phyloP scores from a whole-genome alignment of 2,329 filamentous ascomycete genomes.

The Simplicillium sp. region DNA sequence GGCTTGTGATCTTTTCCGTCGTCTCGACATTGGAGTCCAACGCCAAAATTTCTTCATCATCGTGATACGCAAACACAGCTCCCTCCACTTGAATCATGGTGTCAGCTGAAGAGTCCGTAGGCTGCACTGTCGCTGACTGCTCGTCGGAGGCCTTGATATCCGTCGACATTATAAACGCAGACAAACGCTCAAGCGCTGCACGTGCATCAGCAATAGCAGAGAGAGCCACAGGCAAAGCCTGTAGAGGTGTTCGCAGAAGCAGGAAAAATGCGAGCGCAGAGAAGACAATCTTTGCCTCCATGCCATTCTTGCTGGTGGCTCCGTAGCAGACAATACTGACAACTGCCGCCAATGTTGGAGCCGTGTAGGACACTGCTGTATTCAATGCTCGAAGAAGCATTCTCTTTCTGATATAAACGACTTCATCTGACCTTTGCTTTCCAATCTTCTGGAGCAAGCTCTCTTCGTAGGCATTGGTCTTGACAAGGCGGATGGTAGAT shows the following conservation, averaged over 20 bases:
- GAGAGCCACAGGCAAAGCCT: conserved; percentile 11
- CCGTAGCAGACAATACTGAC: conserved; percentile 12
- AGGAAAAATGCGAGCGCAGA: conserved; percentile 15
- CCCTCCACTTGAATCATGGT: conserved; percentile 9
- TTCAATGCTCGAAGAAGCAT: conserved; percentile 15
- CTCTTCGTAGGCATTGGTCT: conserved; percentile 16
- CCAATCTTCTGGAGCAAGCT: conserved; percentile 13
- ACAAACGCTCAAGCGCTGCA: conserved; percentile 12
- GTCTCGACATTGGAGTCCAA: too few relatives aligned
- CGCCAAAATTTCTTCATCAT: conserved; percentile 4
- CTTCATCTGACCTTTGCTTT: conserved; percentile 12
- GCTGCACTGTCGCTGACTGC: too few relatives aligned
- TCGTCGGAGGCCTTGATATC: too few relatives aligned
- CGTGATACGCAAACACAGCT: conserved; percentile 10
- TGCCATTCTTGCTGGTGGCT: background rate
- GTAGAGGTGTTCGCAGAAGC: conserved; percentile 13
- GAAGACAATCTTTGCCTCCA: conserved; percentile 1
- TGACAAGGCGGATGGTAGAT: conserved; percentile 16
- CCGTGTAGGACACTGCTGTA: conserved; percentile 14
- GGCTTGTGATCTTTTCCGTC: too few relatives aligned
- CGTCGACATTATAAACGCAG: conserved; percentile 10
- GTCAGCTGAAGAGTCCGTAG: background rate
- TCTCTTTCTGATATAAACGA: conserved; percentile 14
- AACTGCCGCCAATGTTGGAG: conserved; percentile 13
- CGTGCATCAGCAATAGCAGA: conserved; percentile 14